Base-by-base conservation (phyloP, 495 filamentous ascomycete genomes). In the Neurospora sp. region DNA sequence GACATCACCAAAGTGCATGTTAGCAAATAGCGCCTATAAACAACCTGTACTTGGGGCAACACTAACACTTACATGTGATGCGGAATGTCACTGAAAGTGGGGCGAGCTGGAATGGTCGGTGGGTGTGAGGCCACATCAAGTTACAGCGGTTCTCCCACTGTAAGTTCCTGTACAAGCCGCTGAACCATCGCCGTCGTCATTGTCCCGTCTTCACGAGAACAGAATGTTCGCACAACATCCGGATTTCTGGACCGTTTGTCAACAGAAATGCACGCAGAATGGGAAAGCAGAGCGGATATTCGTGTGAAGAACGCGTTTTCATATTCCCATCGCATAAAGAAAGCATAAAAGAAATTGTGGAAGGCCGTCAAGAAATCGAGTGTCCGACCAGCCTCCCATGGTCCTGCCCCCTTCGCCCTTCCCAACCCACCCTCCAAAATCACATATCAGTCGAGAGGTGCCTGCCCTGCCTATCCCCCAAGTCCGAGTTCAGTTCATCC, bases 41-140 rank as follows among this genome's bases (percentile, higher is more conserved):
- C 4, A 23, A 0, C 0, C 10, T 11, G 1, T 23, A 54, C 4
- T 0, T 0, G 9, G 0, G 2, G 4, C 0, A 23, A 0, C 20
- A 23, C 46, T 23, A 54, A 54, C n/a, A 23, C 20, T 54, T 54
- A 54, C 10, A 54, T 20, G 5, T 5, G 4, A 20, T 2, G n/a
- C 10, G 9, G 44, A 48, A 48, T 48, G 4, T 11, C n/a, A 12
- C 0, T 54, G 10, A 12, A 54, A 54, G 1, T 23, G 46, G 46
- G 46, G 4, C 9, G n/a, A 48, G 23, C 0, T 37, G 31, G n/a
- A n/a, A 35, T 20, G 3, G 2, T 23, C 4, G 44, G n/a, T 20
- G n/a, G 9, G 23, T 23, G n/a, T 23, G n/a, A 9, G 44, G n/a
- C n/a, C 4, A 11, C 1, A 12, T 0, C 20, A 23, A 4, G 9